These are phyloP conservation scores for Herpetomonas tarakana DNA, from an alignment of 208 protist species.

Conservation along the genomic window DNA sequence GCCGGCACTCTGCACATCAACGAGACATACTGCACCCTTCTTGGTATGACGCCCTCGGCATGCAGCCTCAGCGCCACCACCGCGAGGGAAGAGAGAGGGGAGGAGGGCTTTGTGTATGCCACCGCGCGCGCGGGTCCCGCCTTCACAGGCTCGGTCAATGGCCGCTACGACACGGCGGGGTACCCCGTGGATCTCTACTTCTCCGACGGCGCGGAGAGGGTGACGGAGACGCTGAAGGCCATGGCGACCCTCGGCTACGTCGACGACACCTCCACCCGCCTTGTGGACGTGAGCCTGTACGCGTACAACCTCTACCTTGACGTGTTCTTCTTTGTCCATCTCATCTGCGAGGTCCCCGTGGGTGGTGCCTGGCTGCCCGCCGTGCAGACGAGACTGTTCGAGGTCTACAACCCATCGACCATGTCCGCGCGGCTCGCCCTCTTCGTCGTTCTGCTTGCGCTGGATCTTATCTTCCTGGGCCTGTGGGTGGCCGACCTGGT, in stretches of 20 bases:
- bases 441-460: slow-evolving; percentile 11
- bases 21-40: not conserved
- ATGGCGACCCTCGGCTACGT: slow-evolving; percentile 16
- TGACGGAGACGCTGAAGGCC: not conserved
- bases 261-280: slow-evolving; percentile 21
- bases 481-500: not conserved
- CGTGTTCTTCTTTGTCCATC: slow-evolving; percentile 9
- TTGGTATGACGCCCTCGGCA: too few relatives aligned
- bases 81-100: not conserved
- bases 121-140: not conserved
- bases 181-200: slow-evolving; percentile 19
- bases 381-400: slow-evolving; percentile 2
- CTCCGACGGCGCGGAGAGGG: slow-evolving; percentile 3
- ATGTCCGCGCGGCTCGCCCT: slow-evolving; percentile 11
- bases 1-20: not conserved
- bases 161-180: slow-evolving; percentile 13
- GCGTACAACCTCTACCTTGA: slow-evolving; percentile 27
- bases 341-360: slow-evolving; percentile 16
- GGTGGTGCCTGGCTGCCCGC: slow-evolving; percentile 15
- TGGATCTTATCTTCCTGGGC: not conserved
- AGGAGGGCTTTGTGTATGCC: not conserved
- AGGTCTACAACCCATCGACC: slow-evolving; percentile 12
- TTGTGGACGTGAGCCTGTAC: slow-evolving; percentile 21
- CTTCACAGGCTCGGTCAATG: not conserved
- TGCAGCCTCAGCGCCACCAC: not conserved